phyloP scores from a whole-genome alignment of 495 filamentous ascomycete species.

The Talaromyces borbonicus region DNA sequence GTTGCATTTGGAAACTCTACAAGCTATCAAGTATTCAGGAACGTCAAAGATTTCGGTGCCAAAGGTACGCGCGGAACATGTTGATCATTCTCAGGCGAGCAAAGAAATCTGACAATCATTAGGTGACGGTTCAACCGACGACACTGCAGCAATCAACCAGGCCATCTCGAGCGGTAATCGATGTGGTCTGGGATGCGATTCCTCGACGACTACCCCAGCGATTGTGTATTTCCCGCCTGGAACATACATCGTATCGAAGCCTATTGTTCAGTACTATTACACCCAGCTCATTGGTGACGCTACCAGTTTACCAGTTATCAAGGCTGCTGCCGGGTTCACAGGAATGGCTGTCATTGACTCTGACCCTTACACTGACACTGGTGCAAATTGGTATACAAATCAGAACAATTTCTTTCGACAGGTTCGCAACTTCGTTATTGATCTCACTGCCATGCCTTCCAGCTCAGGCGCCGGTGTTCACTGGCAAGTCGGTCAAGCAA shows the following conservation, averaged over 20 bases:
- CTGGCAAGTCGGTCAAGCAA: conserved; percentile 97
- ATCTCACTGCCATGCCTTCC: conserved; percentile 61
- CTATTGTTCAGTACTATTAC: conserved; percentile 67
- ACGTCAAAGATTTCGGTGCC: conserved; percentile 78
- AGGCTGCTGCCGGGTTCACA: conserved; percentile 58
- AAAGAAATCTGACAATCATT: conserved; percentile 17
- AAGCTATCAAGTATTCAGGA: conserved; percentile 69
- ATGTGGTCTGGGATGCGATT: conserved; percentile 71
- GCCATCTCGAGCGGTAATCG: conserved; percentile 70
- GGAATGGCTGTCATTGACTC: conserved; percentile 89
- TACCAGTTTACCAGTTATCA: conserved; percentile 59
- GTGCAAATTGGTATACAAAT: conserved; percentile 72
- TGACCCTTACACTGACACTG: conserved; percentile 63
- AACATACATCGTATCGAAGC: conserved; percentile 59
- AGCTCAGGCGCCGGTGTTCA: conserved; percentile 71
- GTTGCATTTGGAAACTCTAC: conserved; percentile 50
- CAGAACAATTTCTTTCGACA: conserved; percentile 99
- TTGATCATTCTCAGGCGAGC: no score
- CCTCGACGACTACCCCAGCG: conserved; percentile 64
- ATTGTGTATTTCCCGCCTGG: conserved; percentile 76
- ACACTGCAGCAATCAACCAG: conserved; percentile 80
- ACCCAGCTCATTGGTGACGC: conserved; percentile 75
- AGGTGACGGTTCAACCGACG: conserved; percentile 73
- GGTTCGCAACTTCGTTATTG: conserved; percentile 88
- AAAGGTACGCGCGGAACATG: conserved; percentile 38